These are phyloP conservation scores for Kodamaea fungicola DNA, from an alignment of 1,139 yeast genomes.

Conservation along the genomic window DNA sequence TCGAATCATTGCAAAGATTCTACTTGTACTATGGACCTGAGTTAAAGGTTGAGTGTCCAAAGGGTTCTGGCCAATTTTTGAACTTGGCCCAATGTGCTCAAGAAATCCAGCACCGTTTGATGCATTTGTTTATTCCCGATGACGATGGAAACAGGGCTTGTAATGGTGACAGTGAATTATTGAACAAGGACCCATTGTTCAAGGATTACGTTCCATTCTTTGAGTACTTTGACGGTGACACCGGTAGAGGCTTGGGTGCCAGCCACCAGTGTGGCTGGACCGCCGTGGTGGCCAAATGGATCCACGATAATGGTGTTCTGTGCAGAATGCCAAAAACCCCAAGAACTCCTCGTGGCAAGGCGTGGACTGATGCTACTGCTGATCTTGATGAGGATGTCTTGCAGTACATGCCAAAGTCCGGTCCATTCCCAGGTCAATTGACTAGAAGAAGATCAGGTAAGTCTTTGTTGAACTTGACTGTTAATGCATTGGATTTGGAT, in stretches of 20 bases:
- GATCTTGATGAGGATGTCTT: conserved; percentile 35
- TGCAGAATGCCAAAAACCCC: conserved; percentile 54
- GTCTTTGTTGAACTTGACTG: conserved; percentile 64
- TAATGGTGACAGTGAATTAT: conserved; percentile 63
- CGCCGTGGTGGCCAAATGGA: conserved; percentile 87
- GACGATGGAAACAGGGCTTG: conserved; percentile 73
- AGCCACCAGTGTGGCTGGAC: conserved; percentile 99
- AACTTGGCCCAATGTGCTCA: conserved; percentile 93
- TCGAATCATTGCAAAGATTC: conserved; percentile 86
- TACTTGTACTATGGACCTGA: conserved; percentile 87
- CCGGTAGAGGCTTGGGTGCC: conserved; percentile 93
- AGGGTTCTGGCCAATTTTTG: conserved; percentile 75
- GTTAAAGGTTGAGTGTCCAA: conserved; percentile 87
- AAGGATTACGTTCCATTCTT: conserved; percentile 76
- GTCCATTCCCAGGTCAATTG: conserved; percentile 55
- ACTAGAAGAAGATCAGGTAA: conserved; percentile 70
- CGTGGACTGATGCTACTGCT: conserved; percentile 12
- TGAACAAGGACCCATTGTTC: conserved; percentile 71
- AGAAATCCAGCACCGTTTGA: conserved; percentile 83
- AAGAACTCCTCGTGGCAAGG: conserved; percentile 32
- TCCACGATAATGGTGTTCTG: conserved; percentile 84
- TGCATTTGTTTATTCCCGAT: conserved; percentile 74
- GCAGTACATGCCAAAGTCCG: conserved; percentile 39
- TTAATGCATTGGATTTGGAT: conserved; percentile 61
- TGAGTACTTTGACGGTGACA: conserved; percentile 93